Evolutionary conservation across 257 asterid genomes (phyloP), one percentile per base, ranked within the genome.

Genomic region (Przewalskia tangutica): DNA sequence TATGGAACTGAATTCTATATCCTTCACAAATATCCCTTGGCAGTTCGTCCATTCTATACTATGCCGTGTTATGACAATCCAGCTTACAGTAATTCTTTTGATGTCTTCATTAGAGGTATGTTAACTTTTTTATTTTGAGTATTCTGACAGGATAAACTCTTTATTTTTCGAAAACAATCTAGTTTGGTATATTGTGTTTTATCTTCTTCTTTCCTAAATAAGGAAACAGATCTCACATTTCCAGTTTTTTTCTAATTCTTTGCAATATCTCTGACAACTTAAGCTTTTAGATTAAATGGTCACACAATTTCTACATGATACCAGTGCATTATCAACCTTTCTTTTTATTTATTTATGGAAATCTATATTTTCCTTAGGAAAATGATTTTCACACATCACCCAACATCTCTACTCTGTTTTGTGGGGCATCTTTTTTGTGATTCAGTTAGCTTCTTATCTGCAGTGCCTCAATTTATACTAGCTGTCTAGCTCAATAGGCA

Each of bases 1-100:
- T 93, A 91, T 80, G 93, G 84, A 79, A 95, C 98, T 20, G 98
- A 95, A 85, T 95, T 93, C 93, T 95, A 92, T 90, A 93, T 95
- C 56, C 98, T 93, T 84, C 97, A 95, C 77, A 95, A 95, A 32
- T 95, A 93, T 81, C 98, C 98, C 79, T 82, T 88, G 77, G 95
- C 94, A 67, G 92, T 93, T 81, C 92, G 98, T 16, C 98, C 98
- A 62, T 95, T 95, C 88, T 95, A 95, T 66, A 95, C 98, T 8
- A 95, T 95, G 98, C 98, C 98, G 0, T 92, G 97, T 77, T 77
- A 86, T 79, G 97, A 95, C 76, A 83, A 91, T 79, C 84, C 87
- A 2, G 83, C 81, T 18, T 93, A 93, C 79, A 95, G 97, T 82
- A 93, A 95, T 81, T 95, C 98, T 3, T 95, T 95, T 66, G 98